phyloP scores from a whole-genome alignment of 2,329 filamentous ascomycete genomes.

The Fusarium keratoplasticum region DNA sequence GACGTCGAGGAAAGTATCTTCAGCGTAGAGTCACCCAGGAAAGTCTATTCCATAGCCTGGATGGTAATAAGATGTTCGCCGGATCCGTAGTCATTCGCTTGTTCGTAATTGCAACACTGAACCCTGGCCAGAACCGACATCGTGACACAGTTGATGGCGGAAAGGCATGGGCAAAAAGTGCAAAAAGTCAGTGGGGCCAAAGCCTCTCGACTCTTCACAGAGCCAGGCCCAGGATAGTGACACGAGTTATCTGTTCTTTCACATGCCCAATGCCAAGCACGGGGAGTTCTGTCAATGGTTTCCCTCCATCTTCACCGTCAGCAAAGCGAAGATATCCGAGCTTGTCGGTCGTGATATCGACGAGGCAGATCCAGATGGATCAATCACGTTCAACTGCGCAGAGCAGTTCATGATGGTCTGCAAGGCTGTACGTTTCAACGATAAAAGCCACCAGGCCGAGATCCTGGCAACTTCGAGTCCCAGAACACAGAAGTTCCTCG shows the following conservation, averaged over 20 bases:
- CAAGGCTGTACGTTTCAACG: conserved; percentile 52
- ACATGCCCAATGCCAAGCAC: conserved; percentile 43
- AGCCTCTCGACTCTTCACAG: conserved; percentile 10
- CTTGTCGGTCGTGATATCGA: conserved; percentile 43
- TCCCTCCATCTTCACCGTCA: conserved; percentile 44
- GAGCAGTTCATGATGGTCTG: conserved; percentile 59
- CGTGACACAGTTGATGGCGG: neutral
- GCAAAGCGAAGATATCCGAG: conserved; percentile 41
- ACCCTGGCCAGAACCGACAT: neutral
- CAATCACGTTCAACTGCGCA: conserved; percentile 49
- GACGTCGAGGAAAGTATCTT: neutral
- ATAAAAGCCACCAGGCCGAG: conserved; percentile 36
- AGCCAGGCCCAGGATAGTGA: conserved; percentile 14
- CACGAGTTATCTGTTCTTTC: conserved; percentile 46
- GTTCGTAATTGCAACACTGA: neutral
- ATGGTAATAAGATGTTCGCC: neutral
- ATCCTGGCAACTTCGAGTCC: conserved; percentile 44
- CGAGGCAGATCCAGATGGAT: conserved; percentile 7
- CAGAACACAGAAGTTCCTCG: conserved; percentile 47
- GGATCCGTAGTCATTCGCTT: conserved; percentile 23
- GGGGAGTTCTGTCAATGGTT: conserved; percentile 54
- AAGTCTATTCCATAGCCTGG: neutral
- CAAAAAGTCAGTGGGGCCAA: conserved; percentile 2
- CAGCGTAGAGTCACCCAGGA: neutral
- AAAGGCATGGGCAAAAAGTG: conserved; percentile 12